A percentile compares a stretch with the other conserved stretches of the same genome.
Conservation (phyloP, 148 eudicot species). For the Persicaria maculosa region DNA sequence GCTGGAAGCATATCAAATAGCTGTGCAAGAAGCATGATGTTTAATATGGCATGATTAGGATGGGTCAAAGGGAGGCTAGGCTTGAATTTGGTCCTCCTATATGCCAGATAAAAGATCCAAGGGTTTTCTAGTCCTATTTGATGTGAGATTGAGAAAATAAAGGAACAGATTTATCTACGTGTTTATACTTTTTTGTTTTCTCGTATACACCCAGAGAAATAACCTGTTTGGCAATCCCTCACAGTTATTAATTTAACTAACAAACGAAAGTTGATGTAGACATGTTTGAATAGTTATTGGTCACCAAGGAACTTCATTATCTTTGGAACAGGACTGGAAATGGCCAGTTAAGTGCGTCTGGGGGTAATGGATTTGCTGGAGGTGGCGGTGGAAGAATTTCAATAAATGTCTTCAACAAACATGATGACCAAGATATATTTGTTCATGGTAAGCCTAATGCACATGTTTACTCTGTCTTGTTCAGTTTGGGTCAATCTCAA, state of each 20-base stretch:
- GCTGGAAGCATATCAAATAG: neutral
- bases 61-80: neutral
- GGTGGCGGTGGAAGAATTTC: constrained; percentile 97
- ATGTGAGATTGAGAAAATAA: neutral
- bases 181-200: neutral
- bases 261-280: neutral
- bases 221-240: neutral
- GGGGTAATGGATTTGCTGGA: constrained; percentile 96
- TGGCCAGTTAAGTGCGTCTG: constrained; percentile 70
- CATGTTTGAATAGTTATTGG: neutral
- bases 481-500: neutral
- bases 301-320: neutral
- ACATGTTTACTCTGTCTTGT: neutral
- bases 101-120: neutral
- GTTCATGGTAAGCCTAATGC: constrained; percentile 57
- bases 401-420: constrained; percentile 57
- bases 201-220: neutral
- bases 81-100: neutral
- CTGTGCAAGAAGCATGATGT: neutral
- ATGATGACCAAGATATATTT: constrained; percentile 48
- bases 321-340: constrained; percentile 66
- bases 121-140: neutral
- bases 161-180: neutral
- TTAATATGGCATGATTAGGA: neutral
- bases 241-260: neutral